phyloP scores from a whole-genome alignment of 306 rosid genomes.

The Hippophae gyantsensis region DNA sequence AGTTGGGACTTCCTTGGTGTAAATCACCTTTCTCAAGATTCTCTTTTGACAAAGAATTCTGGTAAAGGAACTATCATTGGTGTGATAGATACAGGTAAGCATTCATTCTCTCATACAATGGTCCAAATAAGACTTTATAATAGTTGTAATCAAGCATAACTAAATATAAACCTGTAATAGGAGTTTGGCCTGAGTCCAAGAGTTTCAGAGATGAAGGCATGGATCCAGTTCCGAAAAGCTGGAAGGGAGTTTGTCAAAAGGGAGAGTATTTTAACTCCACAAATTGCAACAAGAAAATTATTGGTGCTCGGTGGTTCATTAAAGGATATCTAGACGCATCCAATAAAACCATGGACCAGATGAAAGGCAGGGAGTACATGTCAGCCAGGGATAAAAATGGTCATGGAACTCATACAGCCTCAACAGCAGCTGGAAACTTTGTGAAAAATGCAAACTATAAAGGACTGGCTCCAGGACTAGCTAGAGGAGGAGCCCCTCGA shows the following conservation, averaged over 20 bases:
- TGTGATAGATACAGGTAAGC: conserved; percentile 41
- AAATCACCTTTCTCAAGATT: conserved; percentile 13
- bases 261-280: conserved; percentile 25
- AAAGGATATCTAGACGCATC: too few relatives aligned
- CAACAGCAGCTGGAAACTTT: conserved; percentile 19
- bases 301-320: conserved; percentile 10
- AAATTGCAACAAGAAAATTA: conserved; percentile 22
- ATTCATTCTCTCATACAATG: not conserved
- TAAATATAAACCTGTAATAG: conserved; percentile 1
- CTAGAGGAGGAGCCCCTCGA: conserved; percentile 30
- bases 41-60: conserved; percentile 26
- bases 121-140: not conserved
- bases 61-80: conserved; percentile 37
- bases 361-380: conserved; percentile 24
- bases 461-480: conserved; percentile 19
- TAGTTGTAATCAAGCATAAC: not conserved
- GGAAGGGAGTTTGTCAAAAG: conserved; percentile 40
- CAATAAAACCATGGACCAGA: conserved; percentile 9
- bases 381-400: conserved; percentile 25
- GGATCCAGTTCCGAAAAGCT: conserved; percentile 35
- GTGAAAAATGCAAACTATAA: conserved; percentile 12
- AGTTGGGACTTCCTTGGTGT: conserved; percentile 45
- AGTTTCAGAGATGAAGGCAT: conserved; percentile 33
- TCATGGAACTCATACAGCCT: conserved; percentile 29
- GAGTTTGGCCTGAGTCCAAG: conserved; percentile 52